Conservation (phyloP, 768 basidiomycete species). For the Psilocybe tampanensis region DNA sequence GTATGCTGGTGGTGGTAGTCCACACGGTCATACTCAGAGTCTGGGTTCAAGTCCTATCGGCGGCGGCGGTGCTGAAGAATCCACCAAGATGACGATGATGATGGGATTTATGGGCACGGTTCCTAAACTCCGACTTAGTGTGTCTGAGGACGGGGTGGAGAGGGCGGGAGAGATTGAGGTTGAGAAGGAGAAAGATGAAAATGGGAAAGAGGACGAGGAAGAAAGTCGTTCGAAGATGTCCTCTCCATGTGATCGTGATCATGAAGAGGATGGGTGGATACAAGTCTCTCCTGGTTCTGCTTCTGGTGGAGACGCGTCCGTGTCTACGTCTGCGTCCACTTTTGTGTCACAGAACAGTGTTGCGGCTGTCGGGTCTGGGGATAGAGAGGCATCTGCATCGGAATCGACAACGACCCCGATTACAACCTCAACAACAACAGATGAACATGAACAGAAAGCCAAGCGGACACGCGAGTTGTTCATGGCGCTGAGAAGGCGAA, state of each 20-base stretch:
- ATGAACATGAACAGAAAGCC: constrained; percentile 29
- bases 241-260: constrained; percentile 41
- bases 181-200: too few species aligned
- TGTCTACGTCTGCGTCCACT: too few species aligned
- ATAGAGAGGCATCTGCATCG: too few species aligned
- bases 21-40: constrained; percentile 16
- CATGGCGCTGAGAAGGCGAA: constrained; percentile 40
- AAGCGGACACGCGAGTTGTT: constrained; percentile 45
- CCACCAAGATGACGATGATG: constrained; percentile 16
- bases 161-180: too few species aligned
- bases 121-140: constrained; percentile 32
- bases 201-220: too few species aligned
- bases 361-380: too few species aligned
- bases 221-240: constrained; percentile 29
- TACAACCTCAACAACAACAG: neutral
- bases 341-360: too few species aligned
- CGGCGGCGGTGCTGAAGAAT: constrained; percentile 24
- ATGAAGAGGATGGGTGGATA: constrained; percentile 52
- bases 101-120: too few species aligned
- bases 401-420: too few species aligned
- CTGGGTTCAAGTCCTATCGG: constrained; percentile 36
- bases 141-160: constrained; percentile 43
- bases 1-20: constrained; percentile 11
- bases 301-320: too few species aligned
- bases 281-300: constrained; percentile 21